Evolutionary conservation across 495 filamentous ascomycete genomes (phyloP).

Genomic region (Parathielavia appendiculata): DNA sequence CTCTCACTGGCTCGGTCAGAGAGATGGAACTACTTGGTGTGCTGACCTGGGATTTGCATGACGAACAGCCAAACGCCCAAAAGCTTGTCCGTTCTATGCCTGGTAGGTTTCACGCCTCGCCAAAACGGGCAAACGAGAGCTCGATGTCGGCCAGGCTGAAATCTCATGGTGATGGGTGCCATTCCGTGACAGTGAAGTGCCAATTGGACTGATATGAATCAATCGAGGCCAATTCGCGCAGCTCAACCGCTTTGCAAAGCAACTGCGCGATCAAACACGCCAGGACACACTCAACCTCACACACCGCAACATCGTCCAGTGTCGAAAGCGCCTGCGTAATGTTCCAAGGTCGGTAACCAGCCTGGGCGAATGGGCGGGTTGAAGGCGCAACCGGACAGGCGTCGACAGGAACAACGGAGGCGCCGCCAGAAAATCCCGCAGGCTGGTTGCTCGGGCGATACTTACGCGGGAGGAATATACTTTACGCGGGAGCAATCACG

Average conservation of each 20-base stretch:
- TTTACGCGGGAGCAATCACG: constrained; percentile 15
- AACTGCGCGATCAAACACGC: background rate
- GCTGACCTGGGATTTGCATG: constrained; percentile 21
- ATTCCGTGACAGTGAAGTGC: background rate
- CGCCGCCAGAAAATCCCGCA: constrained; percentile 38
- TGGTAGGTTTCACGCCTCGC: constrained; percentile 13
- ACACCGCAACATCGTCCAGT: background rate
- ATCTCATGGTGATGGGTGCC: background rate
- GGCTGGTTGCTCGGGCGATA: constrained; percentile 22
- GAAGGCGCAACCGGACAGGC: constrained; percentile 1
- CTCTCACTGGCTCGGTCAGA: constrained; percentile 16
- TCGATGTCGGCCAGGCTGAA: background rate
- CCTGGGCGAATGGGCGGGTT: constrained; percentile 10
- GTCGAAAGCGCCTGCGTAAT: background rate
- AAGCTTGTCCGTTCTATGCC: constrained; percentile 27
- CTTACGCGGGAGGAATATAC: constrained; percentile 27
- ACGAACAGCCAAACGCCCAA: constrained; percentile 22
- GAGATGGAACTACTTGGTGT: constrained; percentile 22
- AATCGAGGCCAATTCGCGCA: background rate
- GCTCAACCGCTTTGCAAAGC: background rate
- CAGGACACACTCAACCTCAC: background rate
- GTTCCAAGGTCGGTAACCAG: constrained; percentile 5
- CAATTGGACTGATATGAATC: background rate
- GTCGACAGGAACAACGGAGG: constrained; percentile 12
- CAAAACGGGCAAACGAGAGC: background rate